A percentile compares a stretch with the other conserved stretches of the same genome.
phyloP scores from a whole-genome alignment of 2,329 filamentous ascomycete genomes.

The Colletotrichum horii region DNA sequence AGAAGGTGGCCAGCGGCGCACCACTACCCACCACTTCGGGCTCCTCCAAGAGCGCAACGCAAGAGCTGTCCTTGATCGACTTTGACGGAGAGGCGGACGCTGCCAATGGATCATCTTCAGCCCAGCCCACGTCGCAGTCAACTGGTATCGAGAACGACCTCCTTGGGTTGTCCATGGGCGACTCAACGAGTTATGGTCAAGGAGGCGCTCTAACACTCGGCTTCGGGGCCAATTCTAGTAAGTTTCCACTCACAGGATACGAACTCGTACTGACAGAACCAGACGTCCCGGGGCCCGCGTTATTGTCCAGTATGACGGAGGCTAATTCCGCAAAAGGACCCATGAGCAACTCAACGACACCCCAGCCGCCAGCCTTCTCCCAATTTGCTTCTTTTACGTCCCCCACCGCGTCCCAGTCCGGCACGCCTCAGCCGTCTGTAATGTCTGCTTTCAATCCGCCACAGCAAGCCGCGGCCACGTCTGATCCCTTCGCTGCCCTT shows the following conservation, averaged over 20 bases:
- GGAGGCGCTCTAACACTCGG: constrained; percentile 86
- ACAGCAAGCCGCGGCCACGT: constrained; percentile 39
- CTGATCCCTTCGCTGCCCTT: constrained; percentile 53
- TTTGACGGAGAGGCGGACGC: constrained; percentile 73
- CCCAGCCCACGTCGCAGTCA: constrained; percentile 49
- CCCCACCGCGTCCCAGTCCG: constrained; percentile 55
- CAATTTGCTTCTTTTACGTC: constrained; percentile 62
- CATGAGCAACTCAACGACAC: constrained; percentile 29
- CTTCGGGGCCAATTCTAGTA: constrained; percentile 72
- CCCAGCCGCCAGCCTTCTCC: constrained; percentile 54
- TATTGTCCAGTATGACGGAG: constrained; percentile 69
- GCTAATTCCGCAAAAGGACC: constrained; percentile 60
- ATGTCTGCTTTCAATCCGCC: constrained; percentile 53
- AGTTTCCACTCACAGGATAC: constrained; percentile 31
- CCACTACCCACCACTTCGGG: constrained; percentile 36
- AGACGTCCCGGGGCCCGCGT: constrained; percentile 69
- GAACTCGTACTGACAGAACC: constrained; percentile 29
- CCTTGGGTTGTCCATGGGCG: constrained; percentile 83
- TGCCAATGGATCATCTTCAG: constrained; percentile 39
- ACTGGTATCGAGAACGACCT: constrained; percentile 87
- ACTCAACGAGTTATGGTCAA: constrained; percentile 69
- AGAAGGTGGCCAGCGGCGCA: constrained; percentile 83
- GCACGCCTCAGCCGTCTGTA: constrained; percentile 56
- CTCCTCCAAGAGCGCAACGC: constrained; percentile 60
- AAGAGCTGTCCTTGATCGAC: constrained; percentile 93